phyloP scores from a whole-genome alignment of 345 rosid species.

The Psidium friedrichsthalianum region DNA sequence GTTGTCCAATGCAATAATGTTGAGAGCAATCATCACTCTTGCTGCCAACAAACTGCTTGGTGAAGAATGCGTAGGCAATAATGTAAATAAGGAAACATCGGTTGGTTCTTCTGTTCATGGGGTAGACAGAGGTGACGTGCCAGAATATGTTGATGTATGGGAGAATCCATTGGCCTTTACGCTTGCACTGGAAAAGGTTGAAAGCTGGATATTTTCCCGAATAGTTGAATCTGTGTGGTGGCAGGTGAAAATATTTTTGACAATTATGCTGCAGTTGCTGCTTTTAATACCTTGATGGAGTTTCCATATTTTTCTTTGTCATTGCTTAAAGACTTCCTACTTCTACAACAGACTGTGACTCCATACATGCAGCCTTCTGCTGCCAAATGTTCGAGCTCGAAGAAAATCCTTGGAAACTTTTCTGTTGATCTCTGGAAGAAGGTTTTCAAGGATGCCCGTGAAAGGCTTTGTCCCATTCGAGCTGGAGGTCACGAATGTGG shows the following conservation, averaged over 20 bases:
- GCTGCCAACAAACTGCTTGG: slow-evolving; percentile 20
- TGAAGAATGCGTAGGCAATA: not conserved
- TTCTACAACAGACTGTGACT: slow-evolving; percentile 51
- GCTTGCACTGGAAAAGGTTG: slow-evolving; percentile 68
- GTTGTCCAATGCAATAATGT: slow-evolving; percentile 73
- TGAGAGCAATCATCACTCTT: slow-evolving; percentile 55
- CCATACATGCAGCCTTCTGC: slow-evolving; percentile 80
- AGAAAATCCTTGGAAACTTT: slow-evolving; percentile 42
- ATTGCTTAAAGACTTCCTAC: not conserved
- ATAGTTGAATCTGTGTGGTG: slow-evolving; percentile 89
- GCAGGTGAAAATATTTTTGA: slow-evolving; percentile 44
- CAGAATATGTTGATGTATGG: slow-evolving; percentile 36
- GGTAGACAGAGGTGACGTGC: not conserved
- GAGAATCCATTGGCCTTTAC: slow-evolving; percentile 47
- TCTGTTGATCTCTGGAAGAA: slow-evolving; percentile 85
- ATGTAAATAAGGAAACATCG: not conserved
- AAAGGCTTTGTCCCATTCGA: slow-evolving; percentile 83
- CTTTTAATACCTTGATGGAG: not conserved
- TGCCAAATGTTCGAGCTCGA: slow-evolving; percentile 45
- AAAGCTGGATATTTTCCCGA: slow-evolving; percentile 83
- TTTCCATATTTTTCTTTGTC: not conserved
- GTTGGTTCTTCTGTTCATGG: not conserved
- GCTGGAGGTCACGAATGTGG: slow-evolving; percentile 84
- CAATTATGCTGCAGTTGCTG: not conserved
- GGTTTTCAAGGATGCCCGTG: slow-evolving; percentile 84